Percentiles rank a stretch among this genome's conserved stretches.
Evolutionary conservation across 2,329 filamentous ascomycete genomes (phyloP).

Genomic region (Fusarium gaditjirri): DNA sequence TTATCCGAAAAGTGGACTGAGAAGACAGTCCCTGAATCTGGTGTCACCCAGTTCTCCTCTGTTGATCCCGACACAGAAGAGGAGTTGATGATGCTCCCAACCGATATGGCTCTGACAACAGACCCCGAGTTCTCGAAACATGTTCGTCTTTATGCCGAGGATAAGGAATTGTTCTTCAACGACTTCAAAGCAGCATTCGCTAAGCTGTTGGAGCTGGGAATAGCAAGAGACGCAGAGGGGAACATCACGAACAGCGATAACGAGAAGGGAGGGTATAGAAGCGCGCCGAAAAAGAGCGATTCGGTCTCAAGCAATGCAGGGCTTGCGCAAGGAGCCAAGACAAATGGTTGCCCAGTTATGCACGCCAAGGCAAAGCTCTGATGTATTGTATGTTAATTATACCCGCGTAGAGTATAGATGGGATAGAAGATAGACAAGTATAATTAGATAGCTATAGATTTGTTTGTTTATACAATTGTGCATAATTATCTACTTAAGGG

Average conservation of each 20-base stretch:
- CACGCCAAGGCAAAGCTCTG: background rate
- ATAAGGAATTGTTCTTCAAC: slow-evolving; percentile 2
- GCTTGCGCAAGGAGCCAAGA: background rate
- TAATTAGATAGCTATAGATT: background rate
- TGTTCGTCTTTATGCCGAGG: background rate
- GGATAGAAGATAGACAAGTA: background rate
- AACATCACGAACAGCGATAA: background rate
- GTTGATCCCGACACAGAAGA: slow-evolving; percentile 4
- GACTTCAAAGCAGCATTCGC: slow-evolving; percentile 2
- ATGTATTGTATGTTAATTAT: background rate
- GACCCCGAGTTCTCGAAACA: slow-evolving; percentile 9
- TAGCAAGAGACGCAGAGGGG: background rate
- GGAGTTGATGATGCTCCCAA: slow-evolving; percentile 14
- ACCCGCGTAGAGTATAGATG: background rate
- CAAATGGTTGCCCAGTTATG: background rate
- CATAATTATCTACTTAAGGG: background rate
- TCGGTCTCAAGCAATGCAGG: background rate
- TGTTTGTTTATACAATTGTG: background rate
- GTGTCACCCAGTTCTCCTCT: background rate
- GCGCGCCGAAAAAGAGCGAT: slow-evolving; percentile 11
- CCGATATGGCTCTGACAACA: slow-evolving; percentile 5
- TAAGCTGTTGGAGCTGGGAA: slow-evolving; percentile 3
- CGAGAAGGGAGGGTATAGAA: background rate
- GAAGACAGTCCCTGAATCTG: slow-evolving; percentile 4
- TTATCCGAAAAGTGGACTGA: background rate